Base-by-base conservation (phyloP, 495 filamentous ascomycete genomes). In the Tuber aestivum region DNA sequence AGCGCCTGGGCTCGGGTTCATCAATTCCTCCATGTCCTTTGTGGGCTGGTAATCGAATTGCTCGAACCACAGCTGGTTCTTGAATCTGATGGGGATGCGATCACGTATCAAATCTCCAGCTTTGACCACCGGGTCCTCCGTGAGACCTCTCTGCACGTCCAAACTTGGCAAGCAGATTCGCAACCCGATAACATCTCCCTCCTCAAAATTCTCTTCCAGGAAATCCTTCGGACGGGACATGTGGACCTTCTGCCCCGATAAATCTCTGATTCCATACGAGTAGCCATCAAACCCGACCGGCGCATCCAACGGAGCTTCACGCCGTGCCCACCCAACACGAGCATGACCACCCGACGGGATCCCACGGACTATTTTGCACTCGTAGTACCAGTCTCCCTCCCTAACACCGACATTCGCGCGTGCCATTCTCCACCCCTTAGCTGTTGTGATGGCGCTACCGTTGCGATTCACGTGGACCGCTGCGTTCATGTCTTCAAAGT, bases 261-360 rank as follows among this genome's bases (percentile, higher is more conserved):
- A 90, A 81, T 98, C 96, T 35, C 94, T 90, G 73, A 99, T 88
- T 32, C 93, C 96, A 83, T 99, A 99, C 70, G 94, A 95, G 83
- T 98, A 98, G 45, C 93, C 94, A 83, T 99, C 95, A 79, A 94
- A 97, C 0, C 96, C 96, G 20, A 97, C 93, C 16, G 96, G 95
- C 21, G 93, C 92, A 80, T 98, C 96, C 4, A 97, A 86, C 27
- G 93, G 82, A 27, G 82, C 81, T 75, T 99, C 96, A 44, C 95
- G 87, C 73, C 96, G 86, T 1, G 95, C 94, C 84, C 93, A 97
- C 2, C 96, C 96, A 72, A 98, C 87, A 20, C 96, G 90, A 16
- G 97, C 91, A 84, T 99, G 94, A 44, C 92, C 93, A 72, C 86
- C 85, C 2, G 85, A 76, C 23, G 68, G 68, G 69, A 91, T 86